Conservation (phyloP, 305 asterid species). For the Salvia sclarea region DNA sequence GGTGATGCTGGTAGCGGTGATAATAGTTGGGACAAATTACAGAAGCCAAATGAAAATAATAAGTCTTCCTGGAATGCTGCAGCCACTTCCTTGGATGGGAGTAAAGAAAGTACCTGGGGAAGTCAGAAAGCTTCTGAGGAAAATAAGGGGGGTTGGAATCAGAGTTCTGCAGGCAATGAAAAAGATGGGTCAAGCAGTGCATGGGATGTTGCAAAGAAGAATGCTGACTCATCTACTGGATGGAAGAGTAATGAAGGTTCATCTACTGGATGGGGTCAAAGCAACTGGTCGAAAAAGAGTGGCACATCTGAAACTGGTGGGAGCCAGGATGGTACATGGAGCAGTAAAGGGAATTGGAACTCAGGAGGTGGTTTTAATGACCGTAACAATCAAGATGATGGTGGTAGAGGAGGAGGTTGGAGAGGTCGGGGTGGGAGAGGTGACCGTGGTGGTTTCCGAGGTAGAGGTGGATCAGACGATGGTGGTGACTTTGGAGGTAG, state of each 20-base stretch:
- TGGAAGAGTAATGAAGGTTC: constrained; percentile 42
- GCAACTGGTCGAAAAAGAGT: constrained; percentile 52
- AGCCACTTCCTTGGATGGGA: constrained; percentile 39
- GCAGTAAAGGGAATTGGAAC: constrained; percentile 67
- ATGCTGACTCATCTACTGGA: constrained; percentile 43
- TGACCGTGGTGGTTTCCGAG: constrained; percentile 67
- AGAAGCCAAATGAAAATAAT: constrained; percentile 28
- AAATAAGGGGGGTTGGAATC: constrained; percentile 40
- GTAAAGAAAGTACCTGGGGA: constrained; percentile 36
- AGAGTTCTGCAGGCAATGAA: constrained; percentile 30
- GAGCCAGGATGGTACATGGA: constrained; percentile 56
- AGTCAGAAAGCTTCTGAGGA: constrained; percentile 37
- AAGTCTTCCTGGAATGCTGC: constrained; percentile 41
- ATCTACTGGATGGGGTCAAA: constrained; percentile 75
- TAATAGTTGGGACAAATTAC: constrained; percentile 39
- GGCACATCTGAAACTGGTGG: constrained; percentile 50
- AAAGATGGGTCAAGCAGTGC: constrained; percentile 32
- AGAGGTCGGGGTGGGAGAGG: constrained; percentile 76
- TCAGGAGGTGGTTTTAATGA: constrained; percentile 55
- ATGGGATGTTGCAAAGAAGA: constrained; percentile 40
- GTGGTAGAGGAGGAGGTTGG: constrained; percentile 71
- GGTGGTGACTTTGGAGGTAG: constrained; percentile 57
- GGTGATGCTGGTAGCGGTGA: constrained; percentile 32
- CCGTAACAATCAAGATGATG: constrained; percentile 45
- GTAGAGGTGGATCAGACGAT: constrained; percentile 58